Evolutionary conservation across 139 green algal species (phyloP), one percentile per base, ranked within the genome.

Genomic region (Volvox reticuliferus): DNA sequence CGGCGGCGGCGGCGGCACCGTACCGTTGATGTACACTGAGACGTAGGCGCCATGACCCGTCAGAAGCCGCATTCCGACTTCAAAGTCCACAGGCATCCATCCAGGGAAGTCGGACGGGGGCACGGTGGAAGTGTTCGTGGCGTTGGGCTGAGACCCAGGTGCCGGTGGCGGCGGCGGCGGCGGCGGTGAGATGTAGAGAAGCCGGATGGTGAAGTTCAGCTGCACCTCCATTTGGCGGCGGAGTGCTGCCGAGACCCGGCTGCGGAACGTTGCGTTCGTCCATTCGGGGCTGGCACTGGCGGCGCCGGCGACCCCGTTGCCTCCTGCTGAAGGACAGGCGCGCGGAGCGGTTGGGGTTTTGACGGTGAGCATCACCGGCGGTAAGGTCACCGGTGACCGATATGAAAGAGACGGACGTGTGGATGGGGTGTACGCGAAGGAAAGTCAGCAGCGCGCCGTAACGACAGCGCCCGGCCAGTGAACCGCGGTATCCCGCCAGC

Each of bases 31-130:
- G 71, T 77, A 90, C 6, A 90, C 86, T 0, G 86, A 20, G 5
- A 90, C 86, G 86, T 83, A 75, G 2, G 71, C n/a, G 20, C 73
- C 86, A 69, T 83, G 82, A n/a, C 71, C 86, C n/a, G 30, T 62
- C 30, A 90, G 86, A 44, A 90, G 73, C 50, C 73, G 86, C 44
- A 90, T 9, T 2, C 86, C 86, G 35, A 90, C 6, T 44, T 90
- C 86, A 20, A 90, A 80, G 35, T 55, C 67, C 2, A 89, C 22
- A 5, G 65, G 67, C 26, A 28, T 28, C 83, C 83, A 81, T 12
- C 2, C 12, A 13, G 78, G 21, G 77, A 6, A 36, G 77, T 32
- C 73, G 32, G 77, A 21, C n/a, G 77, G 35, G 33, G n/a, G 12
- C 14, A 1, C 5, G 9, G 3, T 32, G 12, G 32, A 32, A 22